These are phyloP conservation scores for Trifolium dubium DNA, from an alignment of 306 rosid genomes.

Conservation along the genomic window DNA sequence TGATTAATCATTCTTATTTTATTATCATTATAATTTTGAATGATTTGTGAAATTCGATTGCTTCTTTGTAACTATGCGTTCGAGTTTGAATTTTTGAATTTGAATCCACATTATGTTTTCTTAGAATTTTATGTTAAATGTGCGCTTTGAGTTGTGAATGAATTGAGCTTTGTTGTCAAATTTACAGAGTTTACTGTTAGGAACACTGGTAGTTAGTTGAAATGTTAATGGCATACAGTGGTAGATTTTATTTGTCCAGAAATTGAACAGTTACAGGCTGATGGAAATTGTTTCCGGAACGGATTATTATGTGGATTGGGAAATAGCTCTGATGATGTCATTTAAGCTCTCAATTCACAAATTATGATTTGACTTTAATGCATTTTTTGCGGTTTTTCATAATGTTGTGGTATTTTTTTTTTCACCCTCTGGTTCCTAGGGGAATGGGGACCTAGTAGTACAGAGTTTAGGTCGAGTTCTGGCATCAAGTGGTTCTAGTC, in stretches of 20 bases:
- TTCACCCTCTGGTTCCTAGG: too few species aligned
- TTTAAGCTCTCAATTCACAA: constrained; percentile 8
- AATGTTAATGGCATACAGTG: not conserved
- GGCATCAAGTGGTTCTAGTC: too few species aligned
- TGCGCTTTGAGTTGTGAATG: not conserved
- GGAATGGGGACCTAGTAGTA: too few species aligned
- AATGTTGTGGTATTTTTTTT: too few species aligned
- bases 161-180: not conserved
- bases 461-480: too few species aligned
- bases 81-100: not conserved
- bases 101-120: not conserved
- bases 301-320: not conserved
- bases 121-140: not conserved
- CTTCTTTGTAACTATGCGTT: not conserved
- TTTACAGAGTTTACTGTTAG: too few species aligned
- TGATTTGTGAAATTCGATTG: not conserved
- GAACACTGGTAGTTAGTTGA: too few species aligned
- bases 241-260: not conserved
- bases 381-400: too few species aligned
- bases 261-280: not conserved
- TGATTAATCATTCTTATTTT: not conserved
- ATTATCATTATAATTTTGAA: not conserved
- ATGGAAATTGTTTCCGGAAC: constrained; percentile 18
- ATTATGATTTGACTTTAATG: not conserved
- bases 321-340: constrained; percentile 5